Evolutionary conservation across 257 asterid genomes (phyloP).

Genomic region (Nicotiana undulata): DNA sequence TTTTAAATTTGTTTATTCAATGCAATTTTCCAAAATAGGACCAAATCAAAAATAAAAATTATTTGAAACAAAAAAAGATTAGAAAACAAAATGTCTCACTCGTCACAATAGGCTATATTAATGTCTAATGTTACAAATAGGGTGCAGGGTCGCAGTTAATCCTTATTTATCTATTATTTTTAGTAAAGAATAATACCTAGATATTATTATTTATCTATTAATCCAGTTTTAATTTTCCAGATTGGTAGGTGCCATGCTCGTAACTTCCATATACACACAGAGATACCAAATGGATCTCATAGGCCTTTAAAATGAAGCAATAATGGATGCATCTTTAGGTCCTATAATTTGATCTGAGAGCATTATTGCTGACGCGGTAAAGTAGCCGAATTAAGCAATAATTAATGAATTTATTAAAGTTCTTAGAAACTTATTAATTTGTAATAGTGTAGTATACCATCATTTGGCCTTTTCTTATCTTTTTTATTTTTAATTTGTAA

Average conservation of each 20-base stretch:
- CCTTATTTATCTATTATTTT: neutral
- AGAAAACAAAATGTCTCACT: neutral
- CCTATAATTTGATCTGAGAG: neutral
- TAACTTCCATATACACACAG: neutral
- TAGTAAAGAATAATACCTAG: no score
- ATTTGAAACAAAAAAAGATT: neutral
- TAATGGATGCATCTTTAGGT: neutral
- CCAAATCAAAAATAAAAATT: neutral
- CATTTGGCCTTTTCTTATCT: neutral
- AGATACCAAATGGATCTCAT: neutral
- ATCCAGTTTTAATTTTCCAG: no score
- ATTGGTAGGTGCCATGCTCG: neutral
- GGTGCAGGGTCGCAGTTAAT: neutral
- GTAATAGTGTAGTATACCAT: neutral
- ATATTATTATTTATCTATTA: no score
- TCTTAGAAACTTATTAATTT: neutral
- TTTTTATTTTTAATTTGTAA: neutral
- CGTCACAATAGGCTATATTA: neutral
- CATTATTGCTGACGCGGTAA: neutral
- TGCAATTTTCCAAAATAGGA: neutral
- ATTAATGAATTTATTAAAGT: neutral
- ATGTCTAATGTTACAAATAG: neutral
- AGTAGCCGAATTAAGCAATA: neutral
- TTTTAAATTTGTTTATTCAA: neutral
- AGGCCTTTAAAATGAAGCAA: neutral